Evolutionary conservation across 805 yeast genomes (phyloP).

Genomic region (Ogataea wickerhamii): DNA sequence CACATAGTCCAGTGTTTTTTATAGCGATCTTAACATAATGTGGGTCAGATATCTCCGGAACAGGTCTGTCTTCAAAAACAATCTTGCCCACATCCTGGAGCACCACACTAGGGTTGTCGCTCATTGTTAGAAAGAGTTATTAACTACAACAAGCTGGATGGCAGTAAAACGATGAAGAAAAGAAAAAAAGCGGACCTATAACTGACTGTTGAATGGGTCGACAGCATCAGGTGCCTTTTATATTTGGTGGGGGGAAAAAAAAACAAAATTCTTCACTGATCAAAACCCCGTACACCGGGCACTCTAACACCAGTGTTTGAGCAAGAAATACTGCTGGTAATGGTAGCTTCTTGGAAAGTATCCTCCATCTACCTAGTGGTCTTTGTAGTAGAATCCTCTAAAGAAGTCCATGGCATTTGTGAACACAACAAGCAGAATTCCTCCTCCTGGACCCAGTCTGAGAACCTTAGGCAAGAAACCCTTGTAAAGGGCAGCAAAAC

Average conservation of each 20-base stretch:
- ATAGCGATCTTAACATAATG: constrained; percentile 70
- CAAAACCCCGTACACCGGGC: too few species aligned
- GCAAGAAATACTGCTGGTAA: too few species aligned
- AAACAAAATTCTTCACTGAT: too few species aligned
- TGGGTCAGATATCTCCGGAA: constrained; percentile 59
- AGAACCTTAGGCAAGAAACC: constrained; percentile 96
- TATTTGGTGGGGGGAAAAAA: too few species aligned
- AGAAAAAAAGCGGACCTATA: too few species aligned
- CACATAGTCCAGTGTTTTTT: constrained; percentile 85
- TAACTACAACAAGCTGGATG: too few species aligned
- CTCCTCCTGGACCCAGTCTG: constrained; percentile 99
- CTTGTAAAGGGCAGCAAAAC: constrained; percentile 84
- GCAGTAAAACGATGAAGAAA: too few species aligned
- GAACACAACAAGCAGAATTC: constrained; percentile 95
- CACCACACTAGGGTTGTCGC: constrained; percentile 51
- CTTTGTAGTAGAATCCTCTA: constrained; percentile 48
- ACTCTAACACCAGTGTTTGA: too few species aligned
- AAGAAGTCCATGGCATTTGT: constrained; percentile 93
- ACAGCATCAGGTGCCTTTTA: not conserved
- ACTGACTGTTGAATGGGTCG: too few species aligned
- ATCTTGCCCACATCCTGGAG: constrained; percentile 62
- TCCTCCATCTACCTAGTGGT: too few species aligned
- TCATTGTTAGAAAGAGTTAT: constrained; percentile 8
- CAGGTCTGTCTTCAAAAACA: constrained; percentile 60
- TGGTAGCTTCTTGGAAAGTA: too few species aligned